These are phyloP conservation scores for Pisolithus tinctorius DNA, from an alignment of 768 basidiomycete species.

Conservation along the genomic window DNA sequence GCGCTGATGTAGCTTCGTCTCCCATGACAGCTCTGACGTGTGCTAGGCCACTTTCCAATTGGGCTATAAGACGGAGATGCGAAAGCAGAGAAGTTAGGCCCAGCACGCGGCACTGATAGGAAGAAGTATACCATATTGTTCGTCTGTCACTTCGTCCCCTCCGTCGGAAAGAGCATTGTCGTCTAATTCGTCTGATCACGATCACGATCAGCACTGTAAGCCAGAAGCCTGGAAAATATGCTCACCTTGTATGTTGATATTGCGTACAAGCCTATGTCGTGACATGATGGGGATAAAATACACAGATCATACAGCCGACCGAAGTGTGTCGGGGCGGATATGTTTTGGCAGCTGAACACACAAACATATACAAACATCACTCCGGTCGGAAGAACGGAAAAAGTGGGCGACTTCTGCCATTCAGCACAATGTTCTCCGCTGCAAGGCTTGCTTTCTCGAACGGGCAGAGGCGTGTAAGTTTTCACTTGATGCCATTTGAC, in stretches of 20 bases:
- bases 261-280: conserved; percentile 83
- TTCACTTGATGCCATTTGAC: neutral
- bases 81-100: conserved; percentile 6
- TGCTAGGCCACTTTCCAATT: conserved; percentile 67
- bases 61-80: conserved; percentile 31
- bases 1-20: conserved; percentile 50
- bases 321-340: conserved; percentile 1
- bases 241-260: conserved; percentile 72
- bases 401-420: neutral
- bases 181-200: conserved; percentile 70
- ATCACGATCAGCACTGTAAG: neutral
- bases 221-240: neutral
- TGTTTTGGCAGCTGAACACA: neutral
- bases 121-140: conserved; percentile 61
- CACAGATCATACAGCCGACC: conserved; percentile 1
- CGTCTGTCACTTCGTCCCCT: conserved; percentile 73
- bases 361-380: conserved; percentile 3
- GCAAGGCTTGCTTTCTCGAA: conserved; percentile 40
- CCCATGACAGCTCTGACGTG: conserved; percentile 66
- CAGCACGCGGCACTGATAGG: neutral
- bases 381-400: neutral
- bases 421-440: conserved; percentile 42
- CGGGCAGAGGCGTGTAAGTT: conserved; percentile 42
- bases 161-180: conserved; percentile 76
- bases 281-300: conserved; percentile 53